Percentiles rank a stretch among this genome's conserved stretches.
Conservation (phyloP, 352 stramenopile genomes). For the Phytophthora uliginosa region DNA sequence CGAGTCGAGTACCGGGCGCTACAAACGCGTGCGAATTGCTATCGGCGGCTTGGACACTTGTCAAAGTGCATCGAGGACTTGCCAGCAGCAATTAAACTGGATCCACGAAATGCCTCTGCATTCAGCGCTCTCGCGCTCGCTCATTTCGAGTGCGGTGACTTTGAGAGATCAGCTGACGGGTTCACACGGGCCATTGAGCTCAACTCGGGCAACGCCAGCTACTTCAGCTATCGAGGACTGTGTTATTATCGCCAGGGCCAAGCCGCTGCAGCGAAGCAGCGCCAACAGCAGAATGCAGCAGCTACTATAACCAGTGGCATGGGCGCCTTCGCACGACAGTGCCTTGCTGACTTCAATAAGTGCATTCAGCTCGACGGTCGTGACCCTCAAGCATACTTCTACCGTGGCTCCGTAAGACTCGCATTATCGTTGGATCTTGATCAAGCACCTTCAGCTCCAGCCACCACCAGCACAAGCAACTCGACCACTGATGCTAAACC, state of each 20-base stretch:
- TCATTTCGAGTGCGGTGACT: conserved; percentile 64
- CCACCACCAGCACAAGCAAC: conserved; percentile 1
- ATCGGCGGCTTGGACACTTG: conserved; percentile 64
- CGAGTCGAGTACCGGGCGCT: conserved; percentile 78
- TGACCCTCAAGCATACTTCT: conserved; percentile 83
- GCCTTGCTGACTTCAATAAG: conserved; percentile 75
- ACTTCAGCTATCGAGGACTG: conserved; percentile 75
- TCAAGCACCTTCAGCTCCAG: conserved; percentile 18
- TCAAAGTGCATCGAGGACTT: conserved; percentile 82
- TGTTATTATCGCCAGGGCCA: conserved; percentile 79
- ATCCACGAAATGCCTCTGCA: conserved; percentile 68
- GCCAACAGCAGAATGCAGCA: conserved; percentile 15
- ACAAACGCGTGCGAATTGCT: conserved; percentile 76
- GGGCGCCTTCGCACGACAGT: conserved; percentile 53
- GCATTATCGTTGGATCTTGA: conserved; percentile 66
- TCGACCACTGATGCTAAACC: conserved; percentile 17
- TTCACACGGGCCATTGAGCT: conserved; percentile 76
- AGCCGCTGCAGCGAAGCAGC: conserved; percentile 14
- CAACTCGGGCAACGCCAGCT: conserved; percentile 64
- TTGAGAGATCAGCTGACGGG: conserved; percentile 67
- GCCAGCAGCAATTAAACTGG: conserved; percentile 74
- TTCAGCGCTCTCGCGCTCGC: conserved; percentile 74
- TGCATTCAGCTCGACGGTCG: conserved; percentile 81
- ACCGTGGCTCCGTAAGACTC: conserved; percentile 74
- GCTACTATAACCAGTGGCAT: conserved; percentile 25